phyloP scores from a whole-genome alignment of 1,284 basidiomycete genomes.

The Tausonia pullulans region DNA sequence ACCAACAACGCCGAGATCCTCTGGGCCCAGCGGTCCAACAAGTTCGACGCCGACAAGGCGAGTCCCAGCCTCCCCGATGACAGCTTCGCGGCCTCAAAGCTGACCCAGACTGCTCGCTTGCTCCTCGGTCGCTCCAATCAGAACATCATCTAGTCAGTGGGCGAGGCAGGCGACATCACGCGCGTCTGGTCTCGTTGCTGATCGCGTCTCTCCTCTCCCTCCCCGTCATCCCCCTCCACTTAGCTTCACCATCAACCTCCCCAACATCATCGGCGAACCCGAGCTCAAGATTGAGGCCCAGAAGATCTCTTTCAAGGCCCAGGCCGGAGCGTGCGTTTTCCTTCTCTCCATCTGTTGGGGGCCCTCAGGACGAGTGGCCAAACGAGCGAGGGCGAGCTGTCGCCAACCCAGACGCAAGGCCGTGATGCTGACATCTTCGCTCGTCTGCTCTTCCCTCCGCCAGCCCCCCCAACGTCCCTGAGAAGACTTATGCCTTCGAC shows the following conservation, averaged over 20 bases:
- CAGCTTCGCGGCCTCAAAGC: slow-evolving; percentile 3
- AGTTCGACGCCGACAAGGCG: slow-evolving; percentile 56
- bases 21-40: slow-evolving; percentile 81
- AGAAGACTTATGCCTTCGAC: slow-evolving; percentile 57
- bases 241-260: slow-evolving; percentile 64
- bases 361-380: too few species aligned
- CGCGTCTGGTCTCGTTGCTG: background rate
- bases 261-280: slow-evolving; percentile 58
- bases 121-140: slow-evolving; percentile 29
- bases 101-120: slow-evolving; percentile 10
- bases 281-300: slow-evolving; percentile 54
- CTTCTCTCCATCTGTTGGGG: background rate
- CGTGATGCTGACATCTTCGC: background rate
- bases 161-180: background rate
- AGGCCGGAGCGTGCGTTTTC: slow-evolving; percentile 52
- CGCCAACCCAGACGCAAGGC: background rate
- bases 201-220: background rate
- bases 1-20: slow-evolving; percentile 66
- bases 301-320: slow-evolving; percentile 57
- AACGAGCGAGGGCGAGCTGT: too few species aligned
- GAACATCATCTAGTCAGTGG: slow-evolving; percentile 57
- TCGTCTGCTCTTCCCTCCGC: slow-evolving; percentile 2
- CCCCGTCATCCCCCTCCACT: background rate
- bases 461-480: slow-evolving; percentile 44
- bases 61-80: slow-evolving; percentile 15